Conservation (phyloP, 2,329 filamentous ascomycete species). For the Ceratocystiopsis sp. region DNA sequence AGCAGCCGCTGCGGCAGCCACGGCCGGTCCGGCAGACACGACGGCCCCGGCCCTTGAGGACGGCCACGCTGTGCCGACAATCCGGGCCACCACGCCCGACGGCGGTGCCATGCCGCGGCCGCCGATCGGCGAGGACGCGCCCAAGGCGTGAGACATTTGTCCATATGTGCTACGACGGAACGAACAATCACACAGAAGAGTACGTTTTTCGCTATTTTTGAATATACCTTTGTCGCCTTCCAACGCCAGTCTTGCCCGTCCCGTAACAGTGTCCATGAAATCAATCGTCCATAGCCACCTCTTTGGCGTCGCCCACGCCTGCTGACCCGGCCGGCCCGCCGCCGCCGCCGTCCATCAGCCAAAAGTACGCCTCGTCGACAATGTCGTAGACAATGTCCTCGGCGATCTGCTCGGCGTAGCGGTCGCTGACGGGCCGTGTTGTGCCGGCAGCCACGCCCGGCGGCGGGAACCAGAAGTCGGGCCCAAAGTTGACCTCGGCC, state of each 20-base stretch:
- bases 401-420: constrained; percentile 83
- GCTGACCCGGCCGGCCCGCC: constrained; percentile 22
- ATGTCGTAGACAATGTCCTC: constrained; percentile 91
- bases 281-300: constrained; percentile 7
- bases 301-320: neutral
- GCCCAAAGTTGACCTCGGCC: constrained; percentile 86
- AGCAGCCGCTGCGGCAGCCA: neutral
- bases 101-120: constrained; percentile 2
- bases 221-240: neutral
- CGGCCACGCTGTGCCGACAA: neutral
- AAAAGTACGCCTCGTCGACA: constrained; percentile 87
- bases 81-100: too few relatives aligned
- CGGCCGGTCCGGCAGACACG: neutral
- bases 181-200: neutral
- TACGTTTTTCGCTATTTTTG: neutral
- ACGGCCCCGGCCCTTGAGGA: neutral
- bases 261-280: too few relatives aligned
- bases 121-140: constrained; percentile 4
- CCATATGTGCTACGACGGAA: neutral
- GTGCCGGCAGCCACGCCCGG: constrained; percentile 27
- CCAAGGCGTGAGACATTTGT: neutral
- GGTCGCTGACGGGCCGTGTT: constrained; percentile 50
- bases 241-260: too few relatives aligned
- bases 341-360: constrained; percentile 48
- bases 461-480: constrained; percentile 80